phyloP scores from a whole-genome alignment of 2,329 filamentous ascomycete genomes.

The Massarina eburnea region DNA sequence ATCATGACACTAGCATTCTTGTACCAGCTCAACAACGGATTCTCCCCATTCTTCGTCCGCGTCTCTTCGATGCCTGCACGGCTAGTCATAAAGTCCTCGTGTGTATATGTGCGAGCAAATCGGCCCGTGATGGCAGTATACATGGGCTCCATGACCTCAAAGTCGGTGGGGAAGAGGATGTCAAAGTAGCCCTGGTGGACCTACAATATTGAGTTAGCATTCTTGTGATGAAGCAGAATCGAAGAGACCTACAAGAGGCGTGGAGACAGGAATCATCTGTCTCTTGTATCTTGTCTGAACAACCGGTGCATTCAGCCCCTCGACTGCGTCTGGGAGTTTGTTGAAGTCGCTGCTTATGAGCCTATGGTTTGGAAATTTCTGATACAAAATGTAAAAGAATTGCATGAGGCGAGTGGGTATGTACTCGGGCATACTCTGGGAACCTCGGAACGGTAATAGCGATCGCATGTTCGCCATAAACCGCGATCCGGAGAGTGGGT shows the following conservation, averaged over 20 bases:
- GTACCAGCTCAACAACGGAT: conserved; percentile 90
- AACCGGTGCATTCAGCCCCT: conserved; percentile 87
- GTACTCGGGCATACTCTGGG: conserved; percentile 84
- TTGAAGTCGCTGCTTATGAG: conserved; percentile 91
- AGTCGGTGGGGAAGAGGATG: conserved; percentile 97
- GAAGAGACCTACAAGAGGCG: conserved; percentile 72
- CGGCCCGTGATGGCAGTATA: conserved; percentile 94
- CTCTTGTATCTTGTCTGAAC: conserved; percentile 93
- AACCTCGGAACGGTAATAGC: conserved; percentile 69
- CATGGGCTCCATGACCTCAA: conserved; percentile 83
- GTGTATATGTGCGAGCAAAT: conserved; percentile 78
- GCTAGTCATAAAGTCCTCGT: conserved; percentile 85
- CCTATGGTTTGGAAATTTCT: conserved; percentile 86
- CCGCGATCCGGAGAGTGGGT: conserved; percentile 58
- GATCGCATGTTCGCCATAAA: conserved; percentile 64
- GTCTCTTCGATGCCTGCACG: conserved; percentile 94
- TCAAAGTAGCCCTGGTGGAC: conserved; percentile 99
- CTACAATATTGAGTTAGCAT: conserved; percentile 47
- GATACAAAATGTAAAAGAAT: conserved; percentile 89
- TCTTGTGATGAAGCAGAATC: background rate
- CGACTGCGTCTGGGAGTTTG: conserved; percentile 76
- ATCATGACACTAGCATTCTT: conserved; percentile 92
- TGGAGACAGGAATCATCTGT: conserved; percentile 83
- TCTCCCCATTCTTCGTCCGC: conserved; percentile 85
- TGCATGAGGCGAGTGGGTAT: conserved; percentile 93